Evolutionary conservation across 352 stramenopile genomes (phyloP), one percentile per base, ranked within the genome.

Genomic region (Pythium vanterpoolii): DNA sequence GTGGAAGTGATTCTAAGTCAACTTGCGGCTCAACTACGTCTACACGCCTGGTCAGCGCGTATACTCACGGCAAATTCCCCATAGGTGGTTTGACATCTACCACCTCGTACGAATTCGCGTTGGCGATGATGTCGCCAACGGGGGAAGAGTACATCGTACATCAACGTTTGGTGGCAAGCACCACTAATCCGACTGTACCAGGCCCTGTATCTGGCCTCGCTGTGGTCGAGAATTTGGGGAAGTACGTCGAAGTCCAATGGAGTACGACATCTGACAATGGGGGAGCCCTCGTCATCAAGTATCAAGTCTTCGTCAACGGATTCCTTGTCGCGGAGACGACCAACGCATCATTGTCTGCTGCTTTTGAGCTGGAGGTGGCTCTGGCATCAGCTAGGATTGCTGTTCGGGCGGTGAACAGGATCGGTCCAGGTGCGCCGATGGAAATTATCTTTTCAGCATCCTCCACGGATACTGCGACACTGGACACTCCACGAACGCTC

Each of bases 211-310:
- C 59, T 8, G 52, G 62, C 10, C 43, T 83, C 16, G 56, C n/a
- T 16, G 38, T 83, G 0, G 48, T 78, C 8, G 73, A 79, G 21
- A 48, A 23, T 11, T 62, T 40, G 16, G 65, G 42, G 9, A 45
- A 65, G 7, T 66, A 65, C 18, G 4, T 84, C 13, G 76, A 86
- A 47, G 44, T 87, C 21, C 73, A 84, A 19, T 87, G 79, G 79
- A 66, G 51, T 19, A 45, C 60, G 5, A 58, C 71, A 5, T 39
- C 72, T 18, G 79, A 89, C 34, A 50, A 76, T 19, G 79, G 79
- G 46, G 79, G 79, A 3, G 60, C 57, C 1, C 18, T 51, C 14
- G 68, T 86, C 14, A 11, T 56, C n/a, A 54, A 47, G 13, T 87
- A 87, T 30, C 21, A 79, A 14, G 21, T 86, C 0, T 84, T 77